Base-by-base conservation (phyloP, 441 rosid genomes). In the Populus trichocarpa region DNA sequence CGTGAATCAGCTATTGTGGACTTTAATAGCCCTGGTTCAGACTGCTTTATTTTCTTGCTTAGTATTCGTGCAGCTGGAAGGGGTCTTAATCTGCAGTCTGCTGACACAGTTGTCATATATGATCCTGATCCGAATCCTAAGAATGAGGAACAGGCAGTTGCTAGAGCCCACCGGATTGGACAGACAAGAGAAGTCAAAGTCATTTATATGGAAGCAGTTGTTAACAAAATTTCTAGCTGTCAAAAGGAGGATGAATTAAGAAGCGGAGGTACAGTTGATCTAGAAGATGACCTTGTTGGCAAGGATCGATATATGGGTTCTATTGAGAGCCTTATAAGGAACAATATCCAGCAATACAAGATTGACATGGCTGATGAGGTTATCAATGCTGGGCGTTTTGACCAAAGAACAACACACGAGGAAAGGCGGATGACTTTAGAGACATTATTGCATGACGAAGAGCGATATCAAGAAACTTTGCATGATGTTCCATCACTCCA, bases 331-430 rank as follows among this genome's bases (percentile, higher is more conserved):
- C 99, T 97, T 80, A 97, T 97, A 79, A 93, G 99, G 86, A 97
- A 95, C 77, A 97, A 97, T 80, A 97, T 97, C 85, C 99, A 97
- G 73, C 99, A 97, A 87, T 97, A 97, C 81, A 97, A 97, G 88
- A 97, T 97, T 82, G 99, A 97, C 86, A 97, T 97, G 99, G 99
- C 99, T 84, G 99, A 97, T 87, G 99, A 97, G 88, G 99, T 97
- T 75, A 97, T 95, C 80, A 97, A 97, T 90, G 99, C 99, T 87
- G 99, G 99, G 72, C 98, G 99, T 77, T 97, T 97, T 89, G 99
- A 97, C 87, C 99, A 97, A 86, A 95, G 99, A 85, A 97, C 99
- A 71, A 97, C 99, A 32, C 99, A 97, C 79, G 99, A 97, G 90
- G 99, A 97, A 86, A 90, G 99, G 38, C 97, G 99, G 16, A 79